Conservation (phyloP, 2,329 filamentous ascomycete species). For the Calonectria ilicicola region DNA sequence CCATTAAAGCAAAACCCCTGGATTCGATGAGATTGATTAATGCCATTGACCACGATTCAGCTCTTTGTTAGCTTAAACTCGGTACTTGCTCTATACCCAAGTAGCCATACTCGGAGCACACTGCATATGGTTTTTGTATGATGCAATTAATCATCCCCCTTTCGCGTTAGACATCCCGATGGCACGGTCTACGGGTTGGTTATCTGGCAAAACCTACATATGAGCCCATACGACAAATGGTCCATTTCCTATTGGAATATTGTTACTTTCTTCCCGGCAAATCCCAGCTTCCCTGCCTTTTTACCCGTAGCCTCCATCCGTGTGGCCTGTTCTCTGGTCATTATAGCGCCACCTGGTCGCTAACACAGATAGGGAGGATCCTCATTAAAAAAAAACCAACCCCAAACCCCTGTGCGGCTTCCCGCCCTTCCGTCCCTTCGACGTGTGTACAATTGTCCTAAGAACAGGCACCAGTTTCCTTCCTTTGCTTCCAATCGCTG, state of each 20-base stretch:
- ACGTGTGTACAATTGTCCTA: slow-evolving; percentile 13
- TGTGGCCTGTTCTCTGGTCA: slow-evolving; percentile 44
- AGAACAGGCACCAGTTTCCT: slow-evolving; percentile 5
- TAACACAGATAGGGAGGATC: slow-evolving; percentile 44
- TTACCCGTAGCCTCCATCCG: slow-evolving; percentile 20
- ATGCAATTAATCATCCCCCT: not conserved
- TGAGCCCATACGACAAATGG: slow-evolving; percentile 22
- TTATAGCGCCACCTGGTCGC: slow-evolving; percentile 43
- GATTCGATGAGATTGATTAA: slow-evolving; percentile 6
- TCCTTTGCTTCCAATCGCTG: slow-evolving; percentile 24
- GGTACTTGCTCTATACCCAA: not conserved
- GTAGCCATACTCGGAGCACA: not conserved
- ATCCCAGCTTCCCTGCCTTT: slow-evolving; percentile 23
- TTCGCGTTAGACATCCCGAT: not conserved
- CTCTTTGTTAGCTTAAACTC: not conserved
- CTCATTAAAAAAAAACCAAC: slow-evolving; percentile 45
- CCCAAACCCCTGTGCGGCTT: slow-evolving; percentile 40
- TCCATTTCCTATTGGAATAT: slow-evolving; percentile 31
- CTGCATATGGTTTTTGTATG: not conserved
- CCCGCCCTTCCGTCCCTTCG: slow-evolving; percentile 26
- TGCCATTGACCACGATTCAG: not conserved
- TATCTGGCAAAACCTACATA: not conserved
- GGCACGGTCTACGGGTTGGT: not conserved
- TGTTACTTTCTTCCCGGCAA: slow-evolving; percentile 26
- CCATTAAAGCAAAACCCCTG: not conserved